Evolutionary conservation across 306 rosid genomes (phyloP).

Genomic region (Ochetophila trinervis): DNA sequence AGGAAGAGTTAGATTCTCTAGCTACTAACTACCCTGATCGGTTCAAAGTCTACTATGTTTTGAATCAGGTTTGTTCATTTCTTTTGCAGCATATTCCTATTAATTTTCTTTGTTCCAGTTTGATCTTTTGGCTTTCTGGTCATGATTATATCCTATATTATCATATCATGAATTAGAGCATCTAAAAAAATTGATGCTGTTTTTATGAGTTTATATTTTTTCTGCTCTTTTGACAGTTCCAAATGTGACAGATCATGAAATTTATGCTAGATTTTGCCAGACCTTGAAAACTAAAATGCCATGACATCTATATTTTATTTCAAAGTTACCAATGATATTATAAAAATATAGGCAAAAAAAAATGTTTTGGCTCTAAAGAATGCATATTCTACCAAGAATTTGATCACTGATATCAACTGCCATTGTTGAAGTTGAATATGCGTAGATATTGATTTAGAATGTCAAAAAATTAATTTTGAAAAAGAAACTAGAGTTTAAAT

Average conservation of each 20-base stretch:
- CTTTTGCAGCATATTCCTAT: conserved; percentile 14
- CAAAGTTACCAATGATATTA: neutral
- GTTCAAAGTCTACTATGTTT: conserved; percentile 67
- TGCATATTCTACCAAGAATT: neutral
- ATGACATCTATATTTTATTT: neutral
- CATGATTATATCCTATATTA: neutral
- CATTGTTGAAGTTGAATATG: neutral
- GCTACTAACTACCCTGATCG: conserved; percentile 61
- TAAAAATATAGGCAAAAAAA: neutral
- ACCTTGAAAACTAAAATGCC: neutral
- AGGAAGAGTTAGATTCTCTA: conserved; percentile 87
- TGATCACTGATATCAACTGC: neutral
- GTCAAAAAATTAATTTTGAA: neutral
- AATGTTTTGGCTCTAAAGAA: neutral
- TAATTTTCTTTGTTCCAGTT: neutral
- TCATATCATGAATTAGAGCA: no score
- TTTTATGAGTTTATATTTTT: no score
- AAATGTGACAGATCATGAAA: neutral
- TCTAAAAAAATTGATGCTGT: neutral
- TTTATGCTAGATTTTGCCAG: neutral
- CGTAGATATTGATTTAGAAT: neutral
- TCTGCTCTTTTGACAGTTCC: neutral
- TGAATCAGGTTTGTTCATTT: conserved; percentile 68
- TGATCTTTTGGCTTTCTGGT: neutral
- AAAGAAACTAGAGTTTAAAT: neutral